These are phyloP conservation scores for Porpolomopsis calyptriformis DNA, from an alignment of 768 basidiomycete genomes.

Conservation along the genomic window DNA sequence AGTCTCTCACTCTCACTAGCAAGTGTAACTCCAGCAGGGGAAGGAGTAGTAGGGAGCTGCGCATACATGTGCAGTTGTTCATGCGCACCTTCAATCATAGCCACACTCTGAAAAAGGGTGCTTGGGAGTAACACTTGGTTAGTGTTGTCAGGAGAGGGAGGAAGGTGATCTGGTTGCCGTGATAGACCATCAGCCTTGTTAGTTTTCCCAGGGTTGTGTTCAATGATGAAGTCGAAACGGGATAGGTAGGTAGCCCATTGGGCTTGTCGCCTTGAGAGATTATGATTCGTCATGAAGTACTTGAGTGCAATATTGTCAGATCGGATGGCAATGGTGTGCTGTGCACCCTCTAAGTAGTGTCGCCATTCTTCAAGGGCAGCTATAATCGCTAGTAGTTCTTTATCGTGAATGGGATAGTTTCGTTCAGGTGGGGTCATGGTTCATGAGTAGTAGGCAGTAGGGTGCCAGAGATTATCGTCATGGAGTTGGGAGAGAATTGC, in stretches of 20 bases:
- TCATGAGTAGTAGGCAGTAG: slow-evolving; percentile 15
- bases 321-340: background rate
- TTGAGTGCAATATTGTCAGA: background rate
- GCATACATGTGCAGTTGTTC: no score
- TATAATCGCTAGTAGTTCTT: slow-evolving; percentile 39
- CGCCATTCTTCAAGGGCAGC: slow-evolving; percentile 18
- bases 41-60: no score
- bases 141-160: background rate
- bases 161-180: no score
- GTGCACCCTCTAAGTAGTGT: slow-evolving; percentile 15
- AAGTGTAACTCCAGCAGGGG: no score
- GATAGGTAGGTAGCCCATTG: background rate
- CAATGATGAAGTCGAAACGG: background rate
- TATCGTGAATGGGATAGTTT: slow-evolving; percentile 37
- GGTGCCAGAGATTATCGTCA: background rate
- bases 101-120: background rate
- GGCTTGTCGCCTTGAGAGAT: background rate
- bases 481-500: background rate
- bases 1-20: no score
- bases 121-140: background rate
- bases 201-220: background rate
- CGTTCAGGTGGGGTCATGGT: slow-evolving; percentile 23
- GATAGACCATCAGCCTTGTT: background rate
- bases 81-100: no score
- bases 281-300: background rate